phyloP scores from a whole-genome alignment of 148 eudicot genomes.

The Nepenthes mirabilis region DNA sequence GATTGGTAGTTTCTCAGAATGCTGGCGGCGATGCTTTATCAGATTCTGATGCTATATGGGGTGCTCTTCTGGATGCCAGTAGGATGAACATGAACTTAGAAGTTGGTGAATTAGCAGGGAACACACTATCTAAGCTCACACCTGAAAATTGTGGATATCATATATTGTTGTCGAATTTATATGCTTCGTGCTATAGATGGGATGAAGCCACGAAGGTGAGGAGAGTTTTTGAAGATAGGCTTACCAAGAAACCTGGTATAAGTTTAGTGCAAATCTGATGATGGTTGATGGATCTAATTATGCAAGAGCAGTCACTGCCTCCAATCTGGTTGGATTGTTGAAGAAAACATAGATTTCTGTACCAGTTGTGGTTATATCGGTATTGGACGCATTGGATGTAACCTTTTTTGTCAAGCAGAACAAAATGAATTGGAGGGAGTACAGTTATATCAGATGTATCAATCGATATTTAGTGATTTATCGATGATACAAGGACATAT shows the following conservation, averaged over 20 bases:
- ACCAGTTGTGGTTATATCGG: too few species aligned
- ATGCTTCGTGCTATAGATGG: conserved; percentile 24
- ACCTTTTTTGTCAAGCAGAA: too few species aligned
- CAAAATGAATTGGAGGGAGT: too few species aligned
- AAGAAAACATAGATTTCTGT: too few species aligned
- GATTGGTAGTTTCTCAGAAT: conserved; percentile 8
- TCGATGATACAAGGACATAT: too few species aligned
- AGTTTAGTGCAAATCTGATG: conserved; percentile 10
- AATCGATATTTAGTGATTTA: too few species aligned
- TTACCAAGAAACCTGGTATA: conserved; percentile 19
- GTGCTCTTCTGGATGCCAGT: conserved; percentile 27
- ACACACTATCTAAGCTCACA: conserved; percentile 13
- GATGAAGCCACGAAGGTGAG: conserved; percentile 22
- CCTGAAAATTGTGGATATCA: conserved; percentile 25
- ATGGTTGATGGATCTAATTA: too few species aligned
- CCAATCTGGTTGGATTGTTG: too few species aligned
- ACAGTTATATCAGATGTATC: too few species aligned
- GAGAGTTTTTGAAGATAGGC: conserved; percentile 14
- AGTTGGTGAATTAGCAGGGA: conserved; percentile 22
- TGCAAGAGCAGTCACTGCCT: too few species aligned
- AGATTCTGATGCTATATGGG: conserved; percentile 21
- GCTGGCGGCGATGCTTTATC: neutral
- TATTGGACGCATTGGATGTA: too few species aligned
- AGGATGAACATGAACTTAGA: conserved; percentile 23
- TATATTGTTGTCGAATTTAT: conserved; percentile 23